Conservation (phyloP, 495 filamentous ascomycete species). For the Penicillium desertorum region DNA sequence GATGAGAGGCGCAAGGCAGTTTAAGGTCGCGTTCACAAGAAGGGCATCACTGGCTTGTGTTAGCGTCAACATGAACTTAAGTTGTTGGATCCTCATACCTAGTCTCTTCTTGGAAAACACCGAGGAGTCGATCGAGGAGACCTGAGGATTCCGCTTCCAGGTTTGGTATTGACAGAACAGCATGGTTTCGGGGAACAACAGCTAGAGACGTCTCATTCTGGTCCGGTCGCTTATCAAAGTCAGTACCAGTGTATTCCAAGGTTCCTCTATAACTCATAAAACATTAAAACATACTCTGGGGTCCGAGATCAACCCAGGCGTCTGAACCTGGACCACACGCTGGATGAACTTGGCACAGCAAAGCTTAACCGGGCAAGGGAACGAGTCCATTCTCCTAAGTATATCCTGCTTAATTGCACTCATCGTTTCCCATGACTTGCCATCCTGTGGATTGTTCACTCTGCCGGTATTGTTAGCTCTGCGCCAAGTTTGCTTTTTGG, state of each 20-base stretch:
- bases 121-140: constrained; percentile 84
- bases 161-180: constrained; percentile 69
- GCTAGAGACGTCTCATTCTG: constrained; percentile 84
- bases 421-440: constrained; percentile 83
- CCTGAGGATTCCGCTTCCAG: constrained; percentile 91
- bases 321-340: constrained; percentile 88
- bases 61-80: constrained; percentile 10
- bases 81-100: constrained; percentile 52
- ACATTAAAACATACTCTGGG: constrained; percentile 69
- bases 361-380: constrained; percentile 71
- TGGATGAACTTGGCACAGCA: constrained; percentile 98
- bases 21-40: constrained; percentile 88
- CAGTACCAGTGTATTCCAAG: constrained; percentile 21
- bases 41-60: constrained; percentile 67
- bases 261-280: constrained; percentile 1
- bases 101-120: constrained; percentile 78
- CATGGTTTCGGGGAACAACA: constrained; percentile 80
- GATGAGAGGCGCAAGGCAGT: constrained; percentile 76
- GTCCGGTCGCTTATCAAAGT: constrained; percentile 63
- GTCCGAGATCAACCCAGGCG: constrained; percentile 76
- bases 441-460: constrained; percentile 77
- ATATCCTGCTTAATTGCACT: constrained; percentile 85
- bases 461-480: constrained; percentile 52
- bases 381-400: constrained; percentile 82
- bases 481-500: neutral